phyloP scores from a whole-genome alignment of 2,329 filamentous ascomycete genomes.

The Claviceps sorghi region DNA sequence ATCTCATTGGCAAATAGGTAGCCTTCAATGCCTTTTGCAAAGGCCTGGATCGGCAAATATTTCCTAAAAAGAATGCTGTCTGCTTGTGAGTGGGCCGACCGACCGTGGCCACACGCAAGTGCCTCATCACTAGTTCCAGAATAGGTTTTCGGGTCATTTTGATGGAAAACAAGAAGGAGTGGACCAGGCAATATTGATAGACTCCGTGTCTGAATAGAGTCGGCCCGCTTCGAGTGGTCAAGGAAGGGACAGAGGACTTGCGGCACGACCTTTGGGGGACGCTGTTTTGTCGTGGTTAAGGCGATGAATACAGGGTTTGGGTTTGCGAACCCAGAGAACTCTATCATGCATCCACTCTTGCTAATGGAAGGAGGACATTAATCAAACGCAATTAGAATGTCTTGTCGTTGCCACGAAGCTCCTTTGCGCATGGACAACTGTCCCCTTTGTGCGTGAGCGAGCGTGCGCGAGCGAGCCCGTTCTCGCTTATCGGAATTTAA shows the following conservation, averaged over 20 bases:
- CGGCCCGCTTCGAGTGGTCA: neutral
- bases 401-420: neutral
- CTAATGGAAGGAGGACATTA: neutral
- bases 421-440: neutral
- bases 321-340: neutral
- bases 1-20: neutral
- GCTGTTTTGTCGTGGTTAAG: neutral
- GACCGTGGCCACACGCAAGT: neutral
- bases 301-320: neutral
- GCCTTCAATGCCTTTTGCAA: neutral
- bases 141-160: neutral
- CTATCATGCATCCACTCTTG: neutral
- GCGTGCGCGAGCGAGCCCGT: neutral
- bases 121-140: neutral
- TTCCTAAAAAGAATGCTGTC: neutral
- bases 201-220: neutral
- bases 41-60: neutral
- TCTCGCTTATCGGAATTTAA: constrained; percentile 6
- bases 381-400: neutral
- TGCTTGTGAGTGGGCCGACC: neutral
- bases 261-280: neutral
- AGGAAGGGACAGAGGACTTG: neutral
- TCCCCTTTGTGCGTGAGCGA: constrained; percentile 1
- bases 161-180: neutral
- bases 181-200: too few species aligned